Evolutionary conservation across 2,329 filamentous ascomycete species (phyloP), one percentile per base, ranked within the genome.

Genomic region (Hymenoscyphus linearis): DNA sequence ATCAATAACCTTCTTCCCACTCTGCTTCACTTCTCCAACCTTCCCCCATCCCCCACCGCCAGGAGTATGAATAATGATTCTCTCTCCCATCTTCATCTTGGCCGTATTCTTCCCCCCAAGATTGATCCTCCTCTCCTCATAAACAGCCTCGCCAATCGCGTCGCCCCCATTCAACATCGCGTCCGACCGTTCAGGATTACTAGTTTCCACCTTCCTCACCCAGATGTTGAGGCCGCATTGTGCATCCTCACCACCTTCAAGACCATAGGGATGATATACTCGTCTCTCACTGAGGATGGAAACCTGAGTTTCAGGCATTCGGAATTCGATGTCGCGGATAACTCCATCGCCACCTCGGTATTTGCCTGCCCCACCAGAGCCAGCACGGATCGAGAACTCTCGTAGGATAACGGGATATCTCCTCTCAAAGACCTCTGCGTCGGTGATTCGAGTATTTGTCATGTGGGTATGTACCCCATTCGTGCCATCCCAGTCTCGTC

Each of bases 381-480:
- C 85, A 1, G 75, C 66, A 1, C 90, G 76, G 10, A 93, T 76
- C 13, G 81, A 80, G 72, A 93, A 93, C 66, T 89, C 82, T 5
- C 86, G 79, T 36, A 95, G 76, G 1, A 95, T 74, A 1, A 92
- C 88, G 0, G 89, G 89, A 69, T 92, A 92, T 9, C 90, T 78
- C 31, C 87, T 80, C 76, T 93, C 90, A 66, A 93, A 89, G 6
- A 92, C 83, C 72, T 95, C 90, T 0, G 87, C 81, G 71, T 93
- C 90, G 0, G 90, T 93, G 70, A 93, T 93, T 14, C 89, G 82
- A 2, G 90, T 93, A 73, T 95, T 95, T 6, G 90, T 93, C 88
- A 93, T 92, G 75, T 93, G 89, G 1, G 85, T 88, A 72, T 93
- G 69, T n/a, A 71, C 69, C 13, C 67, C 69, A 60, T 60, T 61